These are phyloP conservation scores for Hansenula lynferdii DNA, from an alignment of 1,139 yeast genomes.

Conservation along the genomic window DNA sequence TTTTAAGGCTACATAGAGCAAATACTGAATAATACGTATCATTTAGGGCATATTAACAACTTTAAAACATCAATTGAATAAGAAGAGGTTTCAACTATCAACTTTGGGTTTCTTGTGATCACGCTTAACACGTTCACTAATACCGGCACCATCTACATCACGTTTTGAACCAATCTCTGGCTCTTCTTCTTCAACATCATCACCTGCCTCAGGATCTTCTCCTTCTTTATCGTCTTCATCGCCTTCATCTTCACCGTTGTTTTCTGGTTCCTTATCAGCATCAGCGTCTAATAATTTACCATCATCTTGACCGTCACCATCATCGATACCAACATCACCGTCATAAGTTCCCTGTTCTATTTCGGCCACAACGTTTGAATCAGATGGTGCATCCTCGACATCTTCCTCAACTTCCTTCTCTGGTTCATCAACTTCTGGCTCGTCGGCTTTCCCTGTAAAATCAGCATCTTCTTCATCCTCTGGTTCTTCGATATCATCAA, in stretches of 20 bases:
- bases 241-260: too few relatives aligned
- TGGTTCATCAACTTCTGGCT: background rate
- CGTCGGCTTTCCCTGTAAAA: background rate
- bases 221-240: too few relatives aligned
- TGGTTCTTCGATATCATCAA: background rate
- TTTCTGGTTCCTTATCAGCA: too few relatives aligned
- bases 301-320: background rate
- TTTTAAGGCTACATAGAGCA: constrained; percentile 36
- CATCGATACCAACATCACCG: background rate
- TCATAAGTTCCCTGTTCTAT: background rate
- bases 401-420: background rate
- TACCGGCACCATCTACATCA: background rate
- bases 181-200: background rate
- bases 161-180: background rate
- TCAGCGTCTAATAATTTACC: too few relatives aligned
- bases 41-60: too few relatives aligned
- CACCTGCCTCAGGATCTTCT: background rate
- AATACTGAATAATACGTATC: constrained; percentile 2
- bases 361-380: background rate
- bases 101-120: constrained; percentile 1
- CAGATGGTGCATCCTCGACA: background rate
- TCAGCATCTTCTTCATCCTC: background rate
- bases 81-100: background rate
- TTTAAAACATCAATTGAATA: too few relatives aligned
- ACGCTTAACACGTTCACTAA: background rate